Evolutionary conservation across 257 asterid genomes (phyloP), one percentile per base, ranked within the genome.

Genomic region (Thymus mandschuricus): DNA sequence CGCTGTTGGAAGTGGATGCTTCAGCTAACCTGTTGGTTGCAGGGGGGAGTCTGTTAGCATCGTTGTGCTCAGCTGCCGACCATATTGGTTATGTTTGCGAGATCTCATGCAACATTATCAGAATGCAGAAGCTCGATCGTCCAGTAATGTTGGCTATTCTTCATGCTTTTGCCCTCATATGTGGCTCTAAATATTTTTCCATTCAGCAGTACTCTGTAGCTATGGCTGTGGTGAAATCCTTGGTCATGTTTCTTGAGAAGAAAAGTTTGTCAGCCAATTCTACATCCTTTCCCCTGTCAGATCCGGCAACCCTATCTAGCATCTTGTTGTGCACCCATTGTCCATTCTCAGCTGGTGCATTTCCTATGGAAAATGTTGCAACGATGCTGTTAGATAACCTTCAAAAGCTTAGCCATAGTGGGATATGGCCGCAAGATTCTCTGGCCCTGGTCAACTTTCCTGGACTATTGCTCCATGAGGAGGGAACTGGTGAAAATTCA

Each of bases 31-130:
- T 81, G 68, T 78, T 87, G 80, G 75, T 86, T 60, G 91, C 86
- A 41, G 95, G 89, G 30, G 95, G 81, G 6, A 77, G 84, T 74
- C 61, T 95, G 31, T 80, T 95, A 60, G 97, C 97, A 50, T 86
- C 91, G 41, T 51, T 95, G 56, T 92, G 97, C 82, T 75, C 76
- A 3, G 89, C 92, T n/a, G 62, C 86, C 71, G 88, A 83, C 79
- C 85, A 84, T 51, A 69, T 89, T 76, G 93, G 92, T 74, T 86
- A 87, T 74, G 64, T 92, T 77, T 88, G 97, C 80, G 99, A 89
- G 85, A 79, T 81, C 46, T 92, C 99, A 33, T 83, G 81, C 86
- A 82, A 81, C 81, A 81, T 92, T 69, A 62, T 95, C 60, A 73
- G 81, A 66, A 72, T 65, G 75, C 84, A 60, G 78, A 80, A 69